These are phyloP conservation scores for Bjerkandera adusta DNA, from an alignment of 1,284 basidiomycete genomes.

Conservation along the genomic window DNA sequence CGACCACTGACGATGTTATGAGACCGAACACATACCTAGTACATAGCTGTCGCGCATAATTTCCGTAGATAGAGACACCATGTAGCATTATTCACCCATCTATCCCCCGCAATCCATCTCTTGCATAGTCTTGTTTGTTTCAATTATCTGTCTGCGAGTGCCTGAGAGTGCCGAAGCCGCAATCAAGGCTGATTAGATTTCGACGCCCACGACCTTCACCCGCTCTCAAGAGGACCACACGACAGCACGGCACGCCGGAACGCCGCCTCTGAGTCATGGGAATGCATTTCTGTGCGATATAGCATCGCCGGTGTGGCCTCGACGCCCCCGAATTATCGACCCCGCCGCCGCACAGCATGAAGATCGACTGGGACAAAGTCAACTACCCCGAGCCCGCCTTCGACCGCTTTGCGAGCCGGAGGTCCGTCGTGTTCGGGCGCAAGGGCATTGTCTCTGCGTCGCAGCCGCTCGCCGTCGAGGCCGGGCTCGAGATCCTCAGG, in stretches of 20 bases:
- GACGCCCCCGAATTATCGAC: not conserved
- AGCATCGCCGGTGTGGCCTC: too few species aligned
- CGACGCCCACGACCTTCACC: too few species aligned
- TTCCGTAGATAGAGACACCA: too few species aligned
- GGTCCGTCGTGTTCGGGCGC: constrained; percentile 79
- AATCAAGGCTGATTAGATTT: too few species aligned
- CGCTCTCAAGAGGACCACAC: constrained; percentile 5
- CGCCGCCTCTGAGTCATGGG: constrained; percentile 3
- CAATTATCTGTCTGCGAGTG: too few species aligned
- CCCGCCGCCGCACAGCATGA: constrained; percentile 26
- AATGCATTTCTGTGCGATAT: not conserved
- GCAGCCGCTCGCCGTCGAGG: constrained; percentile 87
- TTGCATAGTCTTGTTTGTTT: too few species aligned
- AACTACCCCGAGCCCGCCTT: constrained; percentile 58
- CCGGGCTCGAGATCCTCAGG: constrained; percentile 85
- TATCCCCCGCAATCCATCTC: too few species aligned
- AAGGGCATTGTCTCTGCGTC: constrained; percentile 90
- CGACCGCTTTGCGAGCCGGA: constrained; percentile 64
- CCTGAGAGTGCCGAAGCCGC: too few species aligned
- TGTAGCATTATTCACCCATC: too few species aligned
- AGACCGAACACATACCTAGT: too few species aligned
- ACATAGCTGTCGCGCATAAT: too few species aligned
- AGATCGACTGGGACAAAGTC: constrained; percentile 68
- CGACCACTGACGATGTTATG: too few species aligned
- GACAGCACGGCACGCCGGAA: constrained; percentile 3